A percentile compares a stretch with the other conserved stretches of the same genome.
These are phyloP conservation scores for Talaromyces rugulosus DNA, from an alignment of 2,329 filamentous ascomycete species.

Conservation along the genomic window DNA sequence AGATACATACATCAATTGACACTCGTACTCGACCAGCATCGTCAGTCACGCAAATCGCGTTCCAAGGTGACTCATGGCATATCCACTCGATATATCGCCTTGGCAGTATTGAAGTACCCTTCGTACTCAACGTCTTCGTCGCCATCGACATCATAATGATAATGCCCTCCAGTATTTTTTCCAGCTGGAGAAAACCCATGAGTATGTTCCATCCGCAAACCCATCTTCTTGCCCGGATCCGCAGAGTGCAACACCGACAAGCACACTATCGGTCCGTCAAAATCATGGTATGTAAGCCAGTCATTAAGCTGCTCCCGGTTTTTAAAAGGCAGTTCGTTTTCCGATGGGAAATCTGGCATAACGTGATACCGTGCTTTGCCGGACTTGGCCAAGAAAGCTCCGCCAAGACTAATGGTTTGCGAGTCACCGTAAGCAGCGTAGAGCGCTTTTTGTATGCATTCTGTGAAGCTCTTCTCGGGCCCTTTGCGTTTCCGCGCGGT, in stretches of 20 bases:
- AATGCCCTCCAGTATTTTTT: slow-evolving; percentile 39
- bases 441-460: background rate
- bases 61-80: slow-evolving; percentile 7
- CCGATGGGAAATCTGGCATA: background rate
- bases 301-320: slow-evolving; percentile 1
- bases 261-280: slow-evolving; percentile 35
- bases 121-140: slow-evolving; percentile 40
- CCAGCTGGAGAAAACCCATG: slow-evolving; percentile 39
- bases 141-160: slow-evolving; percentile 39
- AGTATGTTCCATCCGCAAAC: slow-evolving; percentile 46
- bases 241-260: slow-evolving; percentile 41
- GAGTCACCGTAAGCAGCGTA: background rate
- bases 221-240: slow-evolving; percentile 33
- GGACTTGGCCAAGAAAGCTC: background rate
- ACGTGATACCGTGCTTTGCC: background rate
- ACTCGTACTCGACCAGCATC: background rate
- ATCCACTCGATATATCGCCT: slow-evolving; percentile 39
- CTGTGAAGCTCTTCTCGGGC: background rate
- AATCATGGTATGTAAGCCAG: slow-evolving; percentile 41
- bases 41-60: background rate
- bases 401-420: background rate
- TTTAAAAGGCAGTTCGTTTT: background rate
- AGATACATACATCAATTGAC: background rate
- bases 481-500: background rate
- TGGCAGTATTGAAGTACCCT: slow-evolving; percentile 44